Conservation (phyloP, 495 filamentous ascomycete genomes). For the Achaetomiella virescens region DNA sequence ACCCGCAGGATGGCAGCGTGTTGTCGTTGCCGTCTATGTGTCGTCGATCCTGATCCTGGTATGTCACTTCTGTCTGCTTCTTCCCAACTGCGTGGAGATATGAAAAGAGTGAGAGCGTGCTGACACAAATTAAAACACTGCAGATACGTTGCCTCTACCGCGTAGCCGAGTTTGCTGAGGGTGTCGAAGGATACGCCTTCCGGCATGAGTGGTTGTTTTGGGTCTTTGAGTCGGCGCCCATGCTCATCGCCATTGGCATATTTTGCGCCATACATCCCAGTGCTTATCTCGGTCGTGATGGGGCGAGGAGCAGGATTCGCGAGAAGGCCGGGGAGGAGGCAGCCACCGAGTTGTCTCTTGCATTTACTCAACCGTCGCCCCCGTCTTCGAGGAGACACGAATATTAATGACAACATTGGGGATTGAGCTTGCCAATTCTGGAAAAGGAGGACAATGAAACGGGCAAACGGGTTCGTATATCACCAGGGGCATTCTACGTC, state of each 20-base stretch:
- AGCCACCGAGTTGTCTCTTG: no score
- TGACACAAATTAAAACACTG: background rate
- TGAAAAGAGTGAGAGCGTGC: background rate
- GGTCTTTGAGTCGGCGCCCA: conserved; percentile 55
- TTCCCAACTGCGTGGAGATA: background rate
- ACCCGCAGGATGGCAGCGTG: conserved; percentile 40
- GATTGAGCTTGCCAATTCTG: no score
- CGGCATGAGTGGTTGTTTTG: conserved; percentile 56
- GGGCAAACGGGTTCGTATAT: no score
- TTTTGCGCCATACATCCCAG: conserved; percentile 20
- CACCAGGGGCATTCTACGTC: no score
- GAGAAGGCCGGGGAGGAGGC: no score
- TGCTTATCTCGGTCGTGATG: no score
- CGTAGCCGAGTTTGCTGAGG: conserved; percentile 56
- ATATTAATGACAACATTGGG: no score
- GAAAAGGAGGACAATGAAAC: no score
- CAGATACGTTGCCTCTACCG: conserved; percentile 51
- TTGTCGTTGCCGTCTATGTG: conserved; percentile 48
- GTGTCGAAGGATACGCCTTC: conserved; percentile 46
- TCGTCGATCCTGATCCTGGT: conserved; percentile 53
- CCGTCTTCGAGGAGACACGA: no score
- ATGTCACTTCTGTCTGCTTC: background rate
- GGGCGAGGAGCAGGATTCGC: no score
- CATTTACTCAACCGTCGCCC: no score
- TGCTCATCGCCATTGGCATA: conserved; percentile 38